Base-by-base conservation (phyloP, 176 grass and related monocot genomes). In the Musa beccarii region DNA sequence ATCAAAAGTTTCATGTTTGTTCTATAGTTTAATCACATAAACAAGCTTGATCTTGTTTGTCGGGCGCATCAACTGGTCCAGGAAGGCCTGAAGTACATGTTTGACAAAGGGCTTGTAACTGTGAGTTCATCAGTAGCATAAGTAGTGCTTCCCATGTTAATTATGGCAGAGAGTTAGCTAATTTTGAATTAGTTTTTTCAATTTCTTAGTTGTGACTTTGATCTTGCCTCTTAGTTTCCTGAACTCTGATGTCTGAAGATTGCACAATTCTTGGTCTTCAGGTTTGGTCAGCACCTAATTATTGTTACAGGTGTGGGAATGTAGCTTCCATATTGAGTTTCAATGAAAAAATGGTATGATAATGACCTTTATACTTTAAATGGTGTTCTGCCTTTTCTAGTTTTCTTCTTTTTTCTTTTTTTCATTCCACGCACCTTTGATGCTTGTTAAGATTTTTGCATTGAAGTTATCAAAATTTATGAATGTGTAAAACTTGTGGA, bases 241-340 rank as follows among this genome's bases (percentile, higher is more conserved):
- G 14, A 34, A 68, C 43, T 68, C 66, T 68, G 28, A 68, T 68
- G 8, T 26, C 8, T 34, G 68, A 51, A 70, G 3, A 19, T 10
- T 70, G 7, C 43, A 20, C 50, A 63, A 75, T 83, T 4, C 53
- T 82, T 80, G 72, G 15, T 68, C 68, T 43, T 43, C 90, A 98
- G 90, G 90, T 98, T 54, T 98, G 94, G 90, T 98, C 94, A 75
- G 94, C 94, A 8, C 94, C 94, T 74, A 98, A 98, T 93, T 98
- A 98, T 81, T 98, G 94, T 64, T 98, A 98, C 82, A 91, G 94
- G 86, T 98, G 94, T 80, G 94, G 94, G 64, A 98, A 93, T 84
- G 94, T 98, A 16, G 94, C 94, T 78, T 98, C 94, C 57, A 98
- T 98, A 83, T 81, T 98, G 71, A 98, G 94, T 86, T 98, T 98